Conservation (phyloP, 495 filamentous ascomycete species). For the Penicilliopsis zonata region DNA sequence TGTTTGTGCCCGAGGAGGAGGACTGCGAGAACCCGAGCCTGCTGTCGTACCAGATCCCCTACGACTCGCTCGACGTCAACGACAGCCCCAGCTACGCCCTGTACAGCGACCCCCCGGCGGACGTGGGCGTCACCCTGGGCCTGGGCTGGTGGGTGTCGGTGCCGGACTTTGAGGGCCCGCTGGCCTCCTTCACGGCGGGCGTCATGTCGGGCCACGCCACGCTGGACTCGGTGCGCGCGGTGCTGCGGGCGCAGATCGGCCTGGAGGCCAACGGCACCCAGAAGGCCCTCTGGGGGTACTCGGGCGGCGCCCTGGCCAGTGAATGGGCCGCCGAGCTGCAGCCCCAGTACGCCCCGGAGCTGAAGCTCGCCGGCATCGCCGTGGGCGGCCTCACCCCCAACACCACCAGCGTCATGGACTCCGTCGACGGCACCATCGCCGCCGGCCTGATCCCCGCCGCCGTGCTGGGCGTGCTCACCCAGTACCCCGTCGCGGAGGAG, state of each 20-base stretch:
- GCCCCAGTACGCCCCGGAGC: constrained; percentile 35
- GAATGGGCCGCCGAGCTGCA: constrained; percentile 37
- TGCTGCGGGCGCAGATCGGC: constrained; percentile 3
- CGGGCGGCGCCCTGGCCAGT: constrained; percentile 34
- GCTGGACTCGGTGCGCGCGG: constrained; percentile 10
- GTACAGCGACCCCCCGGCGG: background rate
- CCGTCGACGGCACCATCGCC: constrained; percentile 5
- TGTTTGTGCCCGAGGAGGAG: constrained; percentile 11
- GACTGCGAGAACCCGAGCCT: constrained; percentile 11
- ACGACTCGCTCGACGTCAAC: constrained; percentile 8
- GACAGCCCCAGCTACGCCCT: constrained; percentile 11
- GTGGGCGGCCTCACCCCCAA: constrained; percentile 27
- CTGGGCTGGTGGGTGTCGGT: constrained; percentile 12
- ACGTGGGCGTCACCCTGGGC: constrained; percentile 9
- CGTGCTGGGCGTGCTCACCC: no score
- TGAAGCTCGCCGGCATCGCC: constrained; percentile 27
- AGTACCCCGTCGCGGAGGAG: no score
- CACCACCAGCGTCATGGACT: constrained; percentile 5
- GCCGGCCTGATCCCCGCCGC: constrained; percentile 5
- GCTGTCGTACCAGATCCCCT: constrained; percentile 8
- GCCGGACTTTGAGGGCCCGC: constrained; percentile 13
- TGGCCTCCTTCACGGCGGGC: constrained; percentile 9
- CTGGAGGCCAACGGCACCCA: constrained; percentile 2
- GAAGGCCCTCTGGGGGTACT: constrained; percentile 39
- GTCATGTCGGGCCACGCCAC: constrained; percentile 8